Evolutionary conservation across 2,329 filamentous ascomycete species (phyloP).

Genomic region (Colletotrichum sp.): DNA sequence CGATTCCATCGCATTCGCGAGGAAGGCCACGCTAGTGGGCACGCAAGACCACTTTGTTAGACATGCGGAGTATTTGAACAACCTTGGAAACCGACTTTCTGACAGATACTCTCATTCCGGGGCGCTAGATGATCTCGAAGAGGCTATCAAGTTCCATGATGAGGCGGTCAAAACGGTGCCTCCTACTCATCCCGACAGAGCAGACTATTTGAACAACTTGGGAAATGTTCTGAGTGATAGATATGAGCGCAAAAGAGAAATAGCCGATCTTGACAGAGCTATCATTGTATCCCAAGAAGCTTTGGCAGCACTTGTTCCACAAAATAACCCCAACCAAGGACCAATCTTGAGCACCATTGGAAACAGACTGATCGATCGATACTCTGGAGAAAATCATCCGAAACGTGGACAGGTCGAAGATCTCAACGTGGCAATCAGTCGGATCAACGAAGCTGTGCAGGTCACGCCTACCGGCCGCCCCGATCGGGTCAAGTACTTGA

Average conservation of each 20-base stretch:
- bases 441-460: not conserved
- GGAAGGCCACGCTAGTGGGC: not conserved
- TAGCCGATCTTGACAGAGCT: accelerated
- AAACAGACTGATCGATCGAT: not conserved
- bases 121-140: not conserved
- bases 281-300: accelerated
- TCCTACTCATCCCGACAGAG: not conserved
- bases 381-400: accelerated
- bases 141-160: not conserved
- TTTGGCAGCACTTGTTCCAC: not conserved
- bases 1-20: not conserved
- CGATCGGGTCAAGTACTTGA: not conserved
- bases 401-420: not conserved
- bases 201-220: not conserved
- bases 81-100: not conserved
- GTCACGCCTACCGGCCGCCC: accelerated
- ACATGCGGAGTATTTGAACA: not conserved
- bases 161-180: not conserved
- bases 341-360: not conserved
- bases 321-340: not conserved
- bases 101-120: not conserved
- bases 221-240: not conserved
- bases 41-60: not conserved
- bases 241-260: accelerated
- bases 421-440: not conserved